These are phyloP conservation scores for Aspergillaceae sp. DNA, from an alignment of 2,329 filamentous ascomycete species.

Conservation along the genomic window DNA sequence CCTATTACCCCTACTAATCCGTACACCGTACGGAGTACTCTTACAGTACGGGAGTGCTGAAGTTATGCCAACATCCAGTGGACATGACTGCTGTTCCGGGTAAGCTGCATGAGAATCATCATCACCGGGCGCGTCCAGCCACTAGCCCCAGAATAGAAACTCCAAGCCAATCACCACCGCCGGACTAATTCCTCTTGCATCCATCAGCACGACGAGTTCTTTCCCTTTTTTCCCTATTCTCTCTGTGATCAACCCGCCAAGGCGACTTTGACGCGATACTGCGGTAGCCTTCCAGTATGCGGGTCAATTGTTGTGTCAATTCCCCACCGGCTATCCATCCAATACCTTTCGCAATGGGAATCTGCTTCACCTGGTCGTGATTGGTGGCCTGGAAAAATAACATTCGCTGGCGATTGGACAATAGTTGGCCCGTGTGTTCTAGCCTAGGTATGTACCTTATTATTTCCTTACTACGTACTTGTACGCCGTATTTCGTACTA, in stretches of 20 bases:
- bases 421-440: background rate
- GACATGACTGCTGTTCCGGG: background rate
- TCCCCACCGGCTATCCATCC: background rate
- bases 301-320: constrained; percentile 7
- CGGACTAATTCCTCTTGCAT: background rate
- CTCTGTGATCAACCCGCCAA: too few relatives aligned
- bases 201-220: background rate
- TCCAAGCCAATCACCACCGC: too few relatives aligned
- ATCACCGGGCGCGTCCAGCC: background rate
- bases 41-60: too few relatives aligned
- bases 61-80: too few relatives aligned
- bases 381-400: background rate
- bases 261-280: background rate
- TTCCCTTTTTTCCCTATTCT: too few relatives aligned
- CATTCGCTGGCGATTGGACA: background rate
- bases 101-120: background rate
- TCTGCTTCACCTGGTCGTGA: background rate
- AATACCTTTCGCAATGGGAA: background rate
- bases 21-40: too few relatives aligned
- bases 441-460: background rate
- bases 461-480: background rate
- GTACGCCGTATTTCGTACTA: background rate
- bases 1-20: too few relatives aligned
- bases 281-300: background rate
- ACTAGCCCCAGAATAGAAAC: background rate